Conservation (phyloP, 352 stramenopile species). For the Phytopythium delawarense region DNA sequence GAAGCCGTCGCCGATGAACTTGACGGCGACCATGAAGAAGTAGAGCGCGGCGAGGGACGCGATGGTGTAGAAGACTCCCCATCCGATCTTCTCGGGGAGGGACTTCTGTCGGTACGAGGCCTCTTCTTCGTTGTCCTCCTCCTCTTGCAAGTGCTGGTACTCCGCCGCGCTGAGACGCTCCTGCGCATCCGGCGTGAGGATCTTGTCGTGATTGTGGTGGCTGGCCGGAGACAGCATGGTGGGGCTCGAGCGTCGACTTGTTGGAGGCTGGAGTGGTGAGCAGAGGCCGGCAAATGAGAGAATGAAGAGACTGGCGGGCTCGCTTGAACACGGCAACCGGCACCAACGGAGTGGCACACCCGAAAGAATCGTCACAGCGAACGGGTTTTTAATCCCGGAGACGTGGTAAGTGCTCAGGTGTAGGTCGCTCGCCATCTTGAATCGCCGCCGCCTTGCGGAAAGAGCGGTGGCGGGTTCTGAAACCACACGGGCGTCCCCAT, state of each 20-base stretch:
- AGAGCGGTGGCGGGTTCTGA: background rate
- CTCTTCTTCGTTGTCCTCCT: constrained; percentile 9
- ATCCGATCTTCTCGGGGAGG: constrained; percentile 23
- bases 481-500: background rate
- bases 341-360: background rate
- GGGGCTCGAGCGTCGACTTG: too few species aligned
- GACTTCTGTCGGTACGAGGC: constrained; percentile 20
- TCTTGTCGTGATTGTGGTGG: too few species aligned
- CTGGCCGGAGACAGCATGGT: too few species aligned
- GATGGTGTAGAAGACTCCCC: constrained; percentile 19
- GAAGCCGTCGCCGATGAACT: constrained; percentile 64
- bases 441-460: background rate
- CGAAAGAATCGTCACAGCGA: too few species aligned
- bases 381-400: background rate
- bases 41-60: constrained; percentile 52
- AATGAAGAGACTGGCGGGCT: background rate
- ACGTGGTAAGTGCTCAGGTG: background rate
- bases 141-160: background rate
- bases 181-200: too few species aligned
- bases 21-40: constrained; percentile 75
- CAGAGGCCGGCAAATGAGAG: background rate
- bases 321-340: background rate
- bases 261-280: background rate
- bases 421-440: too few species aligned
- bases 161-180: too few species aligned